These are phyloP conservation scores for Niebla homalea DNA, from an alignment of 495 filamentous ascomycete genomes.

Conservation along the genomic window DNA sequence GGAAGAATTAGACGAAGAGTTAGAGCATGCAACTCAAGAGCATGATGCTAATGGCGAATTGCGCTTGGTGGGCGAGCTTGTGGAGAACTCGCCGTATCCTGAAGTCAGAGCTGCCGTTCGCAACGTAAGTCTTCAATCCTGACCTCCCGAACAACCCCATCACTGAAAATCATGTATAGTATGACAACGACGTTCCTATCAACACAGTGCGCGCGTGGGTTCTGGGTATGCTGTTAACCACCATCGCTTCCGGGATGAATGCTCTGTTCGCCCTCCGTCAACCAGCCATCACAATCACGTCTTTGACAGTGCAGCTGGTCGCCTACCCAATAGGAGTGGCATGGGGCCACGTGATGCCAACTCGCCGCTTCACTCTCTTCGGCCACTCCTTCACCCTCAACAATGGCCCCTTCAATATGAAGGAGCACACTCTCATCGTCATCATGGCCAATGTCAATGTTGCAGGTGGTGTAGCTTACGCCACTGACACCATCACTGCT, in stretches of 20 bases:
- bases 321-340: slow-evolving; percentile 57
- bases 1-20: slow-evolving; percentile 44
- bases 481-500: slow-evolving; percentile 56
- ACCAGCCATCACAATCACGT: slow-evolving; percentile 49
- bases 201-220: slow-evolving; percentile 64
- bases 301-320: slow-evolving; percentile 56
- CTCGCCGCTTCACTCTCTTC: slow-evolving; percentile 38
- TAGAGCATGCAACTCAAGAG: slow-evolving; percentile 45
- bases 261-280: slow-evolving; percentile 57
- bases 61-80: slow-evolving; percentile 41
- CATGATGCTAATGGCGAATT: slow-evolving; percentile 38
- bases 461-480: slow-evolving; percentile 45
- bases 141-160: not conserved
- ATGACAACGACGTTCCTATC: slow-evolving; percentile 50
- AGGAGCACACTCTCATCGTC: slow-evolving; percentile 65
- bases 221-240: slow-evolving; percentile 52
- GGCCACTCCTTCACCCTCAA: slow-evolving; percentile 46
- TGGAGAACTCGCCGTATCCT: slow-evolving; percentile 59
- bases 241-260: slow-evolving; percentile 55
- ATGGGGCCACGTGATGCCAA: slow-evolving; percentile 43
- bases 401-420: slow-evolving; percentile 67
- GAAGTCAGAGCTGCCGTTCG: slow-evolving; percentile 51
- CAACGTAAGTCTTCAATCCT: slow-evolving; percentile 12
- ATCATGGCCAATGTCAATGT: slow-evolving; percentile 55
- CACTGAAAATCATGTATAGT: slow-evolving; percentile 23